A percentile compares a stretch with the other conserved stretches of the same genome.
phyloP scores from a whole-genome alignment of 768 basidiomycete species.

The Leccinum olivaceopallidum region DNA sequence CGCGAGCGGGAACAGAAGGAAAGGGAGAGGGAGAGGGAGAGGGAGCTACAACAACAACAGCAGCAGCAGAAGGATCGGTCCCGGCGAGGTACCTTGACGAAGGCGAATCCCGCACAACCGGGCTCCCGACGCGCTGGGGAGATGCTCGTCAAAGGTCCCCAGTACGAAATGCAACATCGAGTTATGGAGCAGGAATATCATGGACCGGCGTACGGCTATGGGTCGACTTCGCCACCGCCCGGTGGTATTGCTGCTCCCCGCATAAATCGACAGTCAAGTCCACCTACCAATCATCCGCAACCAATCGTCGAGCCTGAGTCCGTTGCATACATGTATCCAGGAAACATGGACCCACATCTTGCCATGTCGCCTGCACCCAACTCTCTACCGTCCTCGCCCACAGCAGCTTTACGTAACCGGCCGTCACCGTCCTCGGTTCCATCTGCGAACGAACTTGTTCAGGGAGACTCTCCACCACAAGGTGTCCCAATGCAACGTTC shows the following conservation, averaged over 20 bases:
- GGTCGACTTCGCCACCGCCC: constrained; percentile 27
- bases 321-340: constrained; percentile 22
- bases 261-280: constrained; percentile 28
- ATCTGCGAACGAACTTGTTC: constrained; percentile 23
- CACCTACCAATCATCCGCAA: constrained; percentile 30
- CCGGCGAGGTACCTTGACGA: constrained; percentile 63
- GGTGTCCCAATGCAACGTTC: constrained; percentile 41
- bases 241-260: constrained; percentile 21
- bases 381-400: constrained; percentile 25
- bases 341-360: constrained; percentile 40
- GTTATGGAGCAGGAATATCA: constrained; percentile 90
- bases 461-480: constrained; percentile 27
- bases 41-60: constrained; percentile 35
- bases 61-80: constrained; percentile 42
- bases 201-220: constrained; percentile 34
- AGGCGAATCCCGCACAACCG: constrained; percentile 49
- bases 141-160: constrained; percentile 83
- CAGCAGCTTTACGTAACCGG: constrained; percentile 23
- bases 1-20: constrained; percentile 50
- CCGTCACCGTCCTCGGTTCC: constrained; percentile 37
- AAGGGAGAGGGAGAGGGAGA: constrained; percentile 18
- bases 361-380: constrained; percentile 47
- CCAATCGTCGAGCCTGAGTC: constrained; percentile 33
- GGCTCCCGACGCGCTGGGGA: constrained; percentile 70
- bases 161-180: constrained; percentile 93